These are phyloP conservation scores for Podospora australis DNA, from an alignment of 495 filamentous ascomycete species.

Conservation along the genomic window DNA sequence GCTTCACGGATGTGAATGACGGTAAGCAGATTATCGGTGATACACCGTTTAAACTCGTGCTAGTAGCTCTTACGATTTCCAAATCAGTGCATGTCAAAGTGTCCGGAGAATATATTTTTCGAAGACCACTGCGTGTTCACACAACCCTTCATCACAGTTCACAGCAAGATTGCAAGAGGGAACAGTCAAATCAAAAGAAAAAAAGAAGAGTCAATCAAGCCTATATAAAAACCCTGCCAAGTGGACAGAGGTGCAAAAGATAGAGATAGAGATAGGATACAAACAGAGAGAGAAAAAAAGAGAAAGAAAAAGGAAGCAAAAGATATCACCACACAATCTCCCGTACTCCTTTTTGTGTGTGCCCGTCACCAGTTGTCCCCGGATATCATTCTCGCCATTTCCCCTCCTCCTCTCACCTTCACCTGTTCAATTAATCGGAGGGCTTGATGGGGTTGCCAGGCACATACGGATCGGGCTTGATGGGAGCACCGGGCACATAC, in stretches of 20 bases:
- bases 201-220: slow-evolving; percentile 1
- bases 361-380: too few species aligned
- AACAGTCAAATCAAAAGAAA: not conserved
- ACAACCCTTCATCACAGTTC: not conserved
- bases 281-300: slow-evolving; percentile 3
- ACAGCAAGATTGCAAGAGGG: not conserved
- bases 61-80: too few species aligned
- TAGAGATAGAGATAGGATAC: not conserved
- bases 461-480: slow-evolving; percentile 22
- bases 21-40: too few species aligned
- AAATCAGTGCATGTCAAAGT: too few species aligned
- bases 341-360: too few species aligned
- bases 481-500: slow-evolving; percentile 12
- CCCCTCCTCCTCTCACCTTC: too few species aligned
- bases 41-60: too few species aligned
- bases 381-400: too few species aligned
- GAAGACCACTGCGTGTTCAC: too few species aligned
- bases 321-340: not conserved
- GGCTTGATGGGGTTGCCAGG: slow-evolving; percentile 20
- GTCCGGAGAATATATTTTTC: too few species aligned
- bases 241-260: too few species aligned
- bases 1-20: too few species aligned
- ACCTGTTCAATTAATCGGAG: slow-evolving; percentile 1
- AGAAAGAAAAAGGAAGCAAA: slow-evolving; percentile 4
- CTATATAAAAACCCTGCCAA: not conserved